Base-by-base conservation (phyloP, 2,329 filamentous ascomycete genomes). In the Claviceps sorghi region DNA sequence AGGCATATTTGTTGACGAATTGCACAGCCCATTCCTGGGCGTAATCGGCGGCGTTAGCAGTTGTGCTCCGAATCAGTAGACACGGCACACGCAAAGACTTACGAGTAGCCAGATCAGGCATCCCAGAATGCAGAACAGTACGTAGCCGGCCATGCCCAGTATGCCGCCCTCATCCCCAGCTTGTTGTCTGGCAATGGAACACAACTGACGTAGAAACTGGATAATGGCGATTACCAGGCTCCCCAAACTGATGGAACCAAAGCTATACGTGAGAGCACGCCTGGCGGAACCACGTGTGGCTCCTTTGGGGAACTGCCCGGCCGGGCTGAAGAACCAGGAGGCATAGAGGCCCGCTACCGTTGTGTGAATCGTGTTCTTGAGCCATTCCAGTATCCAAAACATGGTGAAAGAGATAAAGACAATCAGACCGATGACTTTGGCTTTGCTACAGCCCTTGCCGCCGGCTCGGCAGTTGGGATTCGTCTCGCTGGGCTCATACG, bases 311-410 rank as follows among this genome's bases (percentile, higher is more conserved):
- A 88, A 85, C 44, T 81, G 78, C 17, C 36, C 36, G 53, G 75
- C 69, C 0, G 79, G 68, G 57, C 79, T 84, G 65, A 95, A 96
- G 71, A 95, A 97, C 91, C 91, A 97, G 0, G 85, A 84, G 1
- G 88, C 90, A 60, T 95, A 96, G 0, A 95, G 83, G 0, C 91
- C 90, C 0, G 88, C 86, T 54, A 95, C 85, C 26, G 82, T 89
- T 2, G 84, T 85, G 64, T 97, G 89, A 47, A 95, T 87, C 0
- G 87, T 89, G 68, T 95, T 95, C 72, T 96, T 96, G 60, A 96
- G 72, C 77, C 86, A 91, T 65, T 97, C 91, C 1, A 86, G 84
- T 57, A 95, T 83, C 91, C 91, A 97, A 70, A 94, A 96, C 69
- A 83, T 87, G 51, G 89, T 84, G 61, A 97, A 96, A 0, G 89